Evolutionary conservation across 257 asterid species (phyloP), one percentile per base, ranked within the genome.

Genomic region (Forsythia suspensa): DNA sequence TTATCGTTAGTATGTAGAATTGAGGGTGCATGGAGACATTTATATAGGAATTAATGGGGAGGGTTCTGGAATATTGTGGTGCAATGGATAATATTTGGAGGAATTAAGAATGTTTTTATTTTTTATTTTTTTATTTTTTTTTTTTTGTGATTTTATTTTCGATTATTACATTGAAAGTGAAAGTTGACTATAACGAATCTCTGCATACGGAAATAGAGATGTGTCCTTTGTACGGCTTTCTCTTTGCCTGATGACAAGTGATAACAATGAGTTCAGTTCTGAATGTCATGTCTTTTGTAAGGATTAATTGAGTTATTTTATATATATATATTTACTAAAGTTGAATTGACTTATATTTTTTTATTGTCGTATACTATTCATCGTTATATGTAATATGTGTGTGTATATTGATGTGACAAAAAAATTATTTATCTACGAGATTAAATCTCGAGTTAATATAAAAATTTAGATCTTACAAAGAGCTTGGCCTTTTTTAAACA

Each of bases 101-200:
- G 65, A 38, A 72, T 9, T 46, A 48, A 20, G n/a, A 63, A 63
- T 21, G 6, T 21, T 10, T 38, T 38, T 29, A 0, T 37, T 6
- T 15, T 8, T 46, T 48, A 3, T 37, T 9, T 41, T n/a, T n/a
- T n/a, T n/a, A n/a, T n/a, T n/a, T 3, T 8, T 42, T 9, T 1
- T 8, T 8, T 29, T 20, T 3, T 18, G 6, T 59, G 2, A 4
- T 16, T 59, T 57, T 5, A 1, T 1, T 11, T 48, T 13, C 20
- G 59, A 51, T 55, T 21, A 55, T 55, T 55, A 21, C 70, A 24
- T 24, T 63, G 51, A 57, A 38, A 72, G 83, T 21, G 87, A 86
- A 46, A 73, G 86, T 82, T 74, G 74, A 82, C 90, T 82, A 84
- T 76, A 76, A 82, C 87, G 85, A 87, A 82, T 84, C 85, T 80